Base-by-base conservation (phyloP, 2,329 filamentous ascomycete genomes). In the Sporothrix dimorphospora region DNA sequence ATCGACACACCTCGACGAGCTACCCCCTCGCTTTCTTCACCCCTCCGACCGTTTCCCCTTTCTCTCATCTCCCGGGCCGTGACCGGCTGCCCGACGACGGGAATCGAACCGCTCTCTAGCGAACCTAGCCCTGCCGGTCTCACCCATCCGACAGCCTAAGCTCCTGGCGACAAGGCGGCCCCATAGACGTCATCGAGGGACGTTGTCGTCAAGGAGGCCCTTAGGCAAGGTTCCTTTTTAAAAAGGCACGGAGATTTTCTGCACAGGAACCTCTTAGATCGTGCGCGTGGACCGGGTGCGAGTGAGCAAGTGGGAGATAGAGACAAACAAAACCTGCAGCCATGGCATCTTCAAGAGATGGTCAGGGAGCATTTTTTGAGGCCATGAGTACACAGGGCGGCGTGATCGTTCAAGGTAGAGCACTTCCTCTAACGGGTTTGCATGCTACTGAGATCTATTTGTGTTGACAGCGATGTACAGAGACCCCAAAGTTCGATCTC, bases 401-500 rank as follows among this genome's bases (percentile, higher is more conserved):
- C 66, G 76, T 84, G 70, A 79, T 88, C 63, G 85, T 89, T 59
- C 81, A 79, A 80, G 85, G 86, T 87, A 74, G 57, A 78, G 73
- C 6, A 3, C n/a, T 34, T 30, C 30, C 21, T 11, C 1, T 21
- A 1, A 6, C 19, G 4, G 30, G 30, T 6, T 3, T 61, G 14
- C 6, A 16, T 63, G 9, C 38, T 14, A 3, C 21, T 2, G 12
- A 12, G 11, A 11, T 24, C 11, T 8, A 9, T 38, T 19, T 40
- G 27, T 1, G 66, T 38, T 42, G 8, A 38, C 27, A 14, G 1
- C 7, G 1, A 2, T 8, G 19, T 21, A 12, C 69, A 95, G 93
- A 94, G 65, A 82, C 88, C 7, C 94, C 95, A 11, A 97, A 95
- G 79, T 91, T 98, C 76, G 96, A 98, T 78, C 87, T 99, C 55